Base-by-base conservation (phyloP, 768 basidiomycete genomes). In the Tylopilus sp. region DNA sequence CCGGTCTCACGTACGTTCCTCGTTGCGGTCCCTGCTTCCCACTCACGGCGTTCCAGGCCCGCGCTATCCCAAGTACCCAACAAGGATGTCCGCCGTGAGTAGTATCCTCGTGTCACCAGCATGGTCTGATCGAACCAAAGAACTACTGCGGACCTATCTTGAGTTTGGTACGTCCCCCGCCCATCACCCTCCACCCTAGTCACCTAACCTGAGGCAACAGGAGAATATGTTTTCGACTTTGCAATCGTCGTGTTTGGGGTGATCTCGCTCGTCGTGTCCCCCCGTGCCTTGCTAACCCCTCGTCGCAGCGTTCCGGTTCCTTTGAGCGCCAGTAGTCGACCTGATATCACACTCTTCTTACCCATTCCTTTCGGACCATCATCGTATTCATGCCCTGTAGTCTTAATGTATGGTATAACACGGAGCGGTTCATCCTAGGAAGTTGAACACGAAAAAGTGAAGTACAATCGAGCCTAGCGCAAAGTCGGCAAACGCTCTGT, bases 371-470 rank as follows among this genome's bases (percentile, higher is more conserved):
- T 26, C 21, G 40, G 26, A 44, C 31, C 42, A 46, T 13, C 38
- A 40, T 47, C 45, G 38, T 36, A 33, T 18, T 28, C 51, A 20
- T 17, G 5, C 30, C 47, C 28, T 65, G 52, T 58, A 63, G 12
- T 50, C 25, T 28, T 56, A 56, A 52, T 23, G 45, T 47, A 50
- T 15, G 39, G 26, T 33, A 31, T 25, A n/a, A 25, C 44, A 22
- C 11, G 4, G 17, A 35, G 23, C 12, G 18, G 31, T 50, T 72
- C 69, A 98, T 69, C 95, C 97, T 13, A 99, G 79, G 79, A 97
- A 98, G 73, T 98, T 98, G 79, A 86, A 98, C 53, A 97, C 95
- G 69, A 98, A 99, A 76, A 98, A 94, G 71, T 99, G 97, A 30
- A 99, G 77, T 35, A 98, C 84, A 56, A 98, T 86, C 3, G 92